A percentile compares a stretch with the other conserved stretches of the same genome.
phyloP scores from a whole-genome alignment of 192 early-diverging fungal species.

The Cladochytrium replicatum region DNA sequence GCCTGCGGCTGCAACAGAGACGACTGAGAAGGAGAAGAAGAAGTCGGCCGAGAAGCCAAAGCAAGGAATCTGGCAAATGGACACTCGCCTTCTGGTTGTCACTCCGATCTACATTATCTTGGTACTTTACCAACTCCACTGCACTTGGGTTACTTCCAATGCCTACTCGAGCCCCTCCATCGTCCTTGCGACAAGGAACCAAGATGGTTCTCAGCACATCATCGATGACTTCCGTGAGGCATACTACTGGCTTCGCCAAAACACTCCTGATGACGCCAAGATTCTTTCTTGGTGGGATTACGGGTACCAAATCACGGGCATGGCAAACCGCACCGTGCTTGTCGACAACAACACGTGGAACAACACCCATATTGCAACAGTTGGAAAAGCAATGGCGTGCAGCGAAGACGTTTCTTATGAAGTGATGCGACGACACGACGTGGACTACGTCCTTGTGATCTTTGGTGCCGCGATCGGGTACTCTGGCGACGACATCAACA shows the following conservation, averaged over 20 bases:
- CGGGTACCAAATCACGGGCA: slow-evolving; percentile 98
- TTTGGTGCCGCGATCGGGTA: slow-evolving; percentile 97
- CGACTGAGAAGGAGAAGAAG: slow-evolving; percentile 25
- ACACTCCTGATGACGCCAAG: slow-evolving; percentile 85
- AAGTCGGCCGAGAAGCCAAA: slow-evolving; percentile 13
- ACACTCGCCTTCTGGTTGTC: slow-evolving; percentile 42
- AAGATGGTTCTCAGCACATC: slow-evolving; percentile 87
- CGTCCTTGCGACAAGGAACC: slow-evolving; percentile 76
- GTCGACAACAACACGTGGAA: slow-evolving; percentile 99
- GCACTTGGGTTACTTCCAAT: slow-evolving; percentile 95
- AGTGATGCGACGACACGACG: slow-evolving; percentile 84
- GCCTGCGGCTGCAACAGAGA: slow-evolving; percentile 2
- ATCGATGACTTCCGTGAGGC: slow-evolving; percentile 99
- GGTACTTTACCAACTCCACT: slow-evolving; percentile 89
- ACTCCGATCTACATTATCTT: slow-evolving; percentile 59
- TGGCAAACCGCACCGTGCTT: slow-evolving; percentile 92
- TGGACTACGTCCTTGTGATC: slow-evolving; percentile 93
- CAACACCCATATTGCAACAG: slow-evolving; percentile 99
- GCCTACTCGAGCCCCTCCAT: slow-evolving; percentile 99
- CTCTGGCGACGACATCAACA: slow-evolving; percentile 99
- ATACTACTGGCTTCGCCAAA: slow-evolving; percentile 99
- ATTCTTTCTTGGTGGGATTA: slow-evolving; percentile 99
- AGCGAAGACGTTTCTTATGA: slow-evolving; percentile 88
- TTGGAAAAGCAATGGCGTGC: slow-evolving; percentile 87
- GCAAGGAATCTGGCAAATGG: too few species aligned